Percentiles rank a stretch among this genome's conserved stretches.
Conservation (phyloP, 805 yeast genomes). For the Lipomyces anomalus region DNA sequence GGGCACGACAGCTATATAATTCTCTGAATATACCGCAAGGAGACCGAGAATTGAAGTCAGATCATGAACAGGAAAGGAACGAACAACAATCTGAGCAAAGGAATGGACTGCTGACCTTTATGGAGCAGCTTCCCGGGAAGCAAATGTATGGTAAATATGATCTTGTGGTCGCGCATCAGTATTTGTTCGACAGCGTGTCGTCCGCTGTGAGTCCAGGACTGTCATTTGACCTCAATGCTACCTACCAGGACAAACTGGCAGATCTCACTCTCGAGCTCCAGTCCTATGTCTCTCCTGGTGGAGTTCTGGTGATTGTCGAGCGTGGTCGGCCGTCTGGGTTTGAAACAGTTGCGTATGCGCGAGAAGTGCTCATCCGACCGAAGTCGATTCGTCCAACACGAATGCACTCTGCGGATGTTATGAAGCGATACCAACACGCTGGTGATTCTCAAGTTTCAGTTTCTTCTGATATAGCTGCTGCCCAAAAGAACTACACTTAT, state of each 20-base stretch:
- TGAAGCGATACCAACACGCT: background rate
- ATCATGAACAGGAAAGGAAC: background rate
- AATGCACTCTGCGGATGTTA: background rate
- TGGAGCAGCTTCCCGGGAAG: conserved; percentile 3
- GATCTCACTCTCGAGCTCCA: conserved; percentile 54
- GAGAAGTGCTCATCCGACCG: conserved; percentile 87
- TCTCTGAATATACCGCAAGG: too few relatives aligned
- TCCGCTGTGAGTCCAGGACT: conserved; percentile 57
- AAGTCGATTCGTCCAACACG: conserved; percentile 1
- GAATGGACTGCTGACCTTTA: background rate
- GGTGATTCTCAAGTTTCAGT: background rate
- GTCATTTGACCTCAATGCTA: too few relatives aligned
- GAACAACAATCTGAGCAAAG: background rate
- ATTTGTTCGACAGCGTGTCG: conserved; percentile 58
- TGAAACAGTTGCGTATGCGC: conserved; percentile 81
- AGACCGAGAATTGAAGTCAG: background rate
- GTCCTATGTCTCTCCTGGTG: conserved; percentile 64
- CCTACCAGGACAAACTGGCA: too few relatives aligned
- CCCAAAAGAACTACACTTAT: background rate
- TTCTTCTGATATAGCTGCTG: background rate
- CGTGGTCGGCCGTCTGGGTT: conserved; percentile 88
- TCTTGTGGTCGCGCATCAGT: conserved; percentile 76
- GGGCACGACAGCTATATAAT: background rate
- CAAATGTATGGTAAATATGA: conserved; percentile 48
- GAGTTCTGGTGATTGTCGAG: conserved; percentile 73